phyloP scores from a whole-genome alignment of 2,329 filamentous ascomycete species.

The Botrytis hyacinthi region DNA sequence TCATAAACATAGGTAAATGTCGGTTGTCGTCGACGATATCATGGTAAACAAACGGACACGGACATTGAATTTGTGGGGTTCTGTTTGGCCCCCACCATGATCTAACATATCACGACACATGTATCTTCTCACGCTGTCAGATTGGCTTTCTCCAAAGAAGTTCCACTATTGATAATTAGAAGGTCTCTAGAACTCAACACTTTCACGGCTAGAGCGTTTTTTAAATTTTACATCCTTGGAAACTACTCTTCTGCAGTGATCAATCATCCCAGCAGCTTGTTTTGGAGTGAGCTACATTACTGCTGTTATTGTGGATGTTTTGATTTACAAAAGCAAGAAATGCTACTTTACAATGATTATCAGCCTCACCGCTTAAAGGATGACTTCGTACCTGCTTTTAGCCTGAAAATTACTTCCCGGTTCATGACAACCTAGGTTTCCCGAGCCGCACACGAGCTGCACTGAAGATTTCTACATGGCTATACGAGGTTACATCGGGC shows the following conservation, averaged over 20 bases:
- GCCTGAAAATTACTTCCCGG: neutral
- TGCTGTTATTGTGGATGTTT: neutral
- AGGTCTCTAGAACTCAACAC: neutral
- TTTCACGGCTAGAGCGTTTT: no score
- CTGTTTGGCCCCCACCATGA: neutral
- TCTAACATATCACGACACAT: neutral
- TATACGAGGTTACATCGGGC: slow-evolving; percentile 8
- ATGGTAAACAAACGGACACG: neutral
- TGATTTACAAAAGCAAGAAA: neutral
- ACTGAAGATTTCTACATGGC: neutral
- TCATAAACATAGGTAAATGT: neutral
- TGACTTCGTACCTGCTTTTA: slow-evolving; percentile 4
- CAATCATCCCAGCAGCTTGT: no score
- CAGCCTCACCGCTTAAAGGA: neutral
- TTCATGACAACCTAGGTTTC: neutral
- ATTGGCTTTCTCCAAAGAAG: neutral
- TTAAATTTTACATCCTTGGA: no score
- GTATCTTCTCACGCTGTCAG: neutral
- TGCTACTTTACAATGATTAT: neutral
- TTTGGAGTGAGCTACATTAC: neutral
- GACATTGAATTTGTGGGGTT: neutral
- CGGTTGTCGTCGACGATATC: neutral
- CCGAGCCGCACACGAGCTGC: neutral
- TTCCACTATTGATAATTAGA: neutral
- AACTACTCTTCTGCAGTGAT: neutral